phyloP scores from a whole-genome alignment of 1,139 yeast genomes.

The Lipomyces yarrowii region DNA sequence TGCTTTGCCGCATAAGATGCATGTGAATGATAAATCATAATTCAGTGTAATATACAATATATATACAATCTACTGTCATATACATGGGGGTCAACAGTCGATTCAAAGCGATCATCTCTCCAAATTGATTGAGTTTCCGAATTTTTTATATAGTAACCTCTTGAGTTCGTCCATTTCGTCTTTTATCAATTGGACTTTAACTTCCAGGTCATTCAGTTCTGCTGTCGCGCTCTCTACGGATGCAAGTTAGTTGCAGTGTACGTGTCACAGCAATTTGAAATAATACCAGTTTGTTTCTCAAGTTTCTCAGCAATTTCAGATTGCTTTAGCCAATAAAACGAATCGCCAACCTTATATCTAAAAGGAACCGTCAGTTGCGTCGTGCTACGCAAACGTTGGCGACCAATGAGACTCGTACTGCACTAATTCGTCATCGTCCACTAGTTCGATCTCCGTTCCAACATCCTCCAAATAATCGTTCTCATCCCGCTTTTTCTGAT shows the following conservation, averaged over 20 bases:
- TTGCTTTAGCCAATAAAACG: slow-evolving; percentile 69
- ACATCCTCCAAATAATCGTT: slow-evolving; percentile 90
- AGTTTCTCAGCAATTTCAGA: slow-evolving; percentile 65
- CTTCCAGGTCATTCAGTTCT: slow-evolving; percentile 53
- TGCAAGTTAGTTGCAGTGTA: background rate
- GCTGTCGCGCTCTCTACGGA: slow-evolving; percentile 50
- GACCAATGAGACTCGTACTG: slow-evolving; percentile 31
- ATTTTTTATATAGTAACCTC: slow-evolving; percentile 77
- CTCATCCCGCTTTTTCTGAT: slow-evolving; percentile 60
- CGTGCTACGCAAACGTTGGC: slow-evolving; percentile 32
- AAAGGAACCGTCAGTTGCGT: background rate
- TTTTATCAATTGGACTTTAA: slow-evolving; percentile 55
- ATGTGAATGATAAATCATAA: background rate
- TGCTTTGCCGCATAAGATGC: background rate
- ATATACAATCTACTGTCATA: background rate
- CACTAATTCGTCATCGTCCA: slow-evolving; percentile 70
- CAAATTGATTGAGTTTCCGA: slow-evolving; percentile 85
- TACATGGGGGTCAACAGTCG: background rate
- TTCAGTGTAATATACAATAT: background rate
- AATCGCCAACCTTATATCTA: slow-evolving; percentile 73
- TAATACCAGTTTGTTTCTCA: slow-evolving; percentile 52
- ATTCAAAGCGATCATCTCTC: slow-evolving; percentile 48
- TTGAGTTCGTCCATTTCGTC: slow-evolving; percentile 63
- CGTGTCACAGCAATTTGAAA: background rate
- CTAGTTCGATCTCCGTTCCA: slow-evolving; percentile 77